Percentiles rank a stretch among this genome's conserved stretches.
These are phyloP conservation scores for Capronia coronata DNA, from an alignment of 2,329 filamentous ascomycete genomes.

Conservation along the genomic window DNA sequence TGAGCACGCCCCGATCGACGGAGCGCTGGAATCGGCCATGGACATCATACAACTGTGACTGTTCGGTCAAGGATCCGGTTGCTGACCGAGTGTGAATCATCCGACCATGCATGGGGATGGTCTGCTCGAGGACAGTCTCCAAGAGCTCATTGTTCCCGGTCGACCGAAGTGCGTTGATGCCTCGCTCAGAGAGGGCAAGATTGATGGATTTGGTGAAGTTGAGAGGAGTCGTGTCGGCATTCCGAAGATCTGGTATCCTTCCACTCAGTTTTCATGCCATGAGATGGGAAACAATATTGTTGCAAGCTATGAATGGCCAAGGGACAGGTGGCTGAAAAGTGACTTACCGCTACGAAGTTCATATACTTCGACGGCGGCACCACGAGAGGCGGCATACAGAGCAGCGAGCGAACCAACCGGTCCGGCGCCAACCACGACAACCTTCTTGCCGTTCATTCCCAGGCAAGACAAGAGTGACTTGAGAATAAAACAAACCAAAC, in stretches of 20 bases:
- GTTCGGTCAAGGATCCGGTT: slow-evolving; percentile 63
- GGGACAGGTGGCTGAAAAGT: neutral
- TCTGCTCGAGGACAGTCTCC: slow-evolving; percentile 65
- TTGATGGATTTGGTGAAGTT: slow-evolving; percentile 99
- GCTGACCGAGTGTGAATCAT: slow-evolving; percentile 80
- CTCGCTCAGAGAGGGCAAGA: slow-evolving; percentile 84
- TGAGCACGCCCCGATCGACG: slow-evolving; percentile 76
- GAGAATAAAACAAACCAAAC: too few species aligned
- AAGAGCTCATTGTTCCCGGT: slow-evolving; percentile 62
- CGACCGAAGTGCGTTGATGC: slow-evolving; percentile 77
- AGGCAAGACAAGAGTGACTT: too few species aligned
- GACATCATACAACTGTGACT: slow-evolving; percentile 82
- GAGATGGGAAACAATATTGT: too few species aligned
- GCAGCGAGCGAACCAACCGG: slow-evolving; percentile 89
- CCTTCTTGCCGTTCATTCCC: slow-evolving; percentile 51
- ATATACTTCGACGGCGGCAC: slow-evolving; percentile 87
- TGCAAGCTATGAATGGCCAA: too few species aligned
- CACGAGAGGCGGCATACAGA: slow-evolving; percentile 82
- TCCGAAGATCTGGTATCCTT: slow-evolving; percentile 64
- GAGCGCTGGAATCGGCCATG: slow-evolving; percentile 83
- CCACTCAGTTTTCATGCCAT: too few species aligned
- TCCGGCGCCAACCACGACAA: slow-evolving; percentile 81
- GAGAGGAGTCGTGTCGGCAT: slow-evolving; percentile 72
- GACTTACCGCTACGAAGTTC: slow-evolving; percentile 81
- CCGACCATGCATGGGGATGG: slow-evolving; percentile 88